Percentiles rank a stretch among this genome's conserved stretches.
Evolutionary conservation across 148 eudicot species (phyloP).

Genomic region (Vaccinium corymbosum): DNA sequence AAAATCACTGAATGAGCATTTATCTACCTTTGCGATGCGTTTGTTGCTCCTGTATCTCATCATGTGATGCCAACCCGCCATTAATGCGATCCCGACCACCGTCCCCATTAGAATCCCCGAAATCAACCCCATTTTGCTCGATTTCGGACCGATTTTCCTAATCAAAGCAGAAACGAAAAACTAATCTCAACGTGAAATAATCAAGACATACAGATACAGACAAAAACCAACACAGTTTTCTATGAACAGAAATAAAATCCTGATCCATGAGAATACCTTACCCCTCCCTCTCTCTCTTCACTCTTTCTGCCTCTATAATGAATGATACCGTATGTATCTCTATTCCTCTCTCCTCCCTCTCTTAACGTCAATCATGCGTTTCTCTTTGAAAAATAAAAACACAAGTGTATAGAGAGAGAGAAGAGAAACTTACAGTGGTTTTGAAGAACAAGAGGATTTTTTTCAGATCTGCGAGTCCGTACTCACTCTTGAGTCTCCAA

Average conservation of each 20-base stretch:
- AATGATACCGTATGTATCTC: not conserved
- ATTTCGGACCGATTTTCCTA: slow-evolving; percentile 2
- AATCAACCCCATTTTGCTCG: slow-evolving; percentile 70
- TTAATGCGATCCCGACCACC: slow-evolving; percentile 63
- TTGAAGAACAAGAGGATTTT: not conserved
- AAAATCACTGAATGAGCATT: not conserved
- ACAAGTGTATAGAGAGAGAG: not conserved
- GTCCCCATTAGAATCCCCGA: slow-evolving; percentile 82
- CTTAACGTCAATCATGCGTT: not conserved
- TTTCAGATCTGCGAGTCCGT: not conserved
- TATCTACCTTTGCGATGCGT: slow-evolving; percentile 65
- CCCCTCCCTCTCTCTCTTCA: not conserved
- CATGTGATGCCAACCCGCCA: slow-evolving; percentile 94
- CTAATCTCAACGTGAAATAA: not conserved
- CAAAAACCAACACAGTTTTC: not conserved
- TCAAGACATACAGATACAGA: not conserved
- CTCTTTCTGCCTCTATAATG: not conserved
- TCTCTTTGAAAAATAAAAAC: not conserved
- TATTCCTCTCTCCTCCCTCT: not conserved
- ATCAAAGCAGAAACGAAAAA: not conserved
- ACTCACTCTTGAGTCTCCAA: not conserved
- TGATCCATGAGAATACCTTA: not conserved
- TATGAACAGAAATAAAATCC: not conserved
- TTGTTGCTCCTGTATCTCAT: slow-evolving; percentile 68
- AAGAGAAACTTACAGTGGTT: not conserved